These are phyloP conservation scores for Marasmius tenuissimus DNA, from an alignment of 1,284 basidiomycete genomes.

Conservation along the genomic window DNA sequence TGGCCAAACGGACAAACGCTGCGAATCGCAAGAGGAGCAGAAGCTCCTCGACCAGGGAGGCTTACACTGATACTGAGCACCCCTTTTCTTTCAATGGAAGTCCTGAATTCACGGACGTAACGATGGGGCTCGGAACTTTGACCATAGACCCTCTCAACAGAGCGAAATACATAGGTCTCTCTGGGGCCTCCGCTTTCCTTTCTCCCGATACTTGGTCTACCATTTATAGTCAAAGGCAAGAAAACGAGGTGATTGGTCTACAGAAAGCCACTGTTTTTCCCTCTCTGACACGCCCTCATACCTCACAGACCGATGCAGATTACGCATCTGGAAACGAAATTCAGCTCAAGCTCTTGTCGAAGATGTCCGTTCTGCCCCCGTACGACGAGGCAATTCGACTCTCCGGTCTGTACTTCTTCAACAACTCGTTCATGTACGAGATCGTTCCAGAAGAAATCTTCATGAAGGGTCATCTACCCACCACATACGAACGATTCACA, in stretches of 20 bases:
- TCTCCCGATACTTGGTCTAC: neutral
- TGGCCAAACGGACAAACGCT: constrained; percentile 1
- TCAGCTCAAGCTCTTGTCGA: constrained; percentile 11
- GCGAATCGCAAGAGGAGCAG: neutral
- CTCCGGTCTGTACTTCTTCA: constrained; percentile 17
- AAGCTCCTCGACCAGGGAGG: neutral
- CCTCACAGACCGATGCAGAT: neutral
- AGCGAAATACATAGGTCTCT: constrained; percentile 22
- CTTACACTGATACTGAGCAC: neutral
- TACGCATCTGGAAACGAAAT: constrained; percentile 4
- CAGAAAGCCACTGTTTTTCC: neutral
- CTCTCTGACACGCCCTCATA: neutral
- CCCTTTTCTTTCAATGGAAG: neutral
- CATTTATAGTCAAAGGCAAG: neutral
- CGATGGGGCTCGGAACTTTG: constrained; percentile 22
- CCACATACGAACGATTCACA: constrained; percentile 15
- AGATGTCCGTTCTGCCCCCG: constrained; percentile 16
- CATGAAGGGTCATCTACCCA: constrained; percentile 18
- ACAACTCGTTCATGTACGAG: constrained; percentile 22
- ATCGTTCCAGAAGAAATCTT: constrained; percentile 19
- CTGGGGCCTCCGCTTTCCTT: constrained; percentile 22
- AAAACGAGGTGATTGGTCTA: neutral
- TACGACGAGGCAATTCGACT: constrained; percentile 20
- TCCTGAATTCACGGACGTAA: constrained; percentile 14
- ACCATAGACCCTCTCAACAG: constrained; percentile 25